phyloP scores from a whole-genome alignment of 2,329 filamentous ascomycete genomes.

The Cladosporium colombiae region DNA sequence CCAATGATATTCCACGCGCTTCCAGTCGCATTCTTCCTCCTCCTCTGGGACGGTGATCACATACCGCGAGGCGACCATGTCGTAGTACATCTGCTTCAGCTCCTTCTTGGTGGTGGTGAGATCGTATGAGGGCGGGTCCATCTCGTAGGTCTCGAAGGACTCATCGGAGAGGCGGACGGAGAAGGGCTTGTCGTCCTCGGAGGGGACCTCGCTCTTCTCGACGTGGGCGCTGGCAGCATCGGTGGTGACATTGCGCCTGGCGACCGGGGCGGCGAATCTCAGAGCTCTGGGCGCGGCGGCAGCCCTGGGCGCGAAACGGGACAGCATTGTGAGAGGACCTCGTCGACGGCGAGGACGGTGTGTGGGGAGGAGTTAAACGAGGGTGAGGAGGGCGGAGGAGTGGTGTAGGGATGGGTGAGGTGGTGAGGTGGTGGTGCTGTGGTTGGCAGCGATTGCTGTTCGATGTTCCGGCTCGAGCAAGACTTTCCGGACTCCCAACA shows the following conservation, averaged over 20 bases:
- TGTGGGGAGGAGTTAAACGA: constrained; percentile 5
- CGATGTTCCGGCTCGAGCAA: constrained; percentile 5
- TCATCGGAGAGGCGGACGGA: constrained; percentile 91
- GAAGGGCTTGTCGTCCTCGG: constrained; percentile 90
- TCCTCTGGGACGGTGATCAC: constrained; percentile 33
- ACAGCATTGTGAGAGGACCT: constrained; percentile 34
- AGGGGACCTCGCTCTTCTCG: constrained; percentile 71
- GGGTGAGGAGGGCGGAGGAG: background rate
- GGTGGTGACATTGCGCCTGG: constrained; percentile 81
- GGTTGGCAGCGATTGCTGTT: background rate
- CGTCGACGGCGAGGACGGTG: constrained; percentile 12
- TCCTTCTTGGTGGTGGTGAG: constrained; percentile 95
- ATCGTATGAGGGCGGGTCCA: constrained; percentile 93
- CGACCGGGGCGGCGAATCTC: constrained; percentile 18
- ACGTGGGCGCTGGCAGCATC: constrained; percentile 90
- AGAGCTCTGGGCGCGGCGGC: constrained; percentile 41
- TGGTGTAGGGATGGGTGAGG: constrained; percentile 8
- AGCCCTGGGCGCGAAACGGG: constrained; percentile 40
- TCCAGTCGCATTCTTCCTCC: background rate
- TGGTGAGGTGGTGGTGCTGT: constrained; percentile 11
- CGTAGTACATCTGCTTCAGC: constrained; percentile 97
- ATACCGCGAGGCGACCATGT: constrained; percentile 94
- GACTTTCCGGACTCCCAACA: constrained; percentile 9
- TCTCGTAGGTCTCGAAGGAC: constrained; percentile 99
- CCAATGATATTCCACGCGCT: background rate